Evolutionary conservation across 1,284 basidiomycete genomes (phyloP).

Genomic region (Hypsizygus ulmarius): DNA sequence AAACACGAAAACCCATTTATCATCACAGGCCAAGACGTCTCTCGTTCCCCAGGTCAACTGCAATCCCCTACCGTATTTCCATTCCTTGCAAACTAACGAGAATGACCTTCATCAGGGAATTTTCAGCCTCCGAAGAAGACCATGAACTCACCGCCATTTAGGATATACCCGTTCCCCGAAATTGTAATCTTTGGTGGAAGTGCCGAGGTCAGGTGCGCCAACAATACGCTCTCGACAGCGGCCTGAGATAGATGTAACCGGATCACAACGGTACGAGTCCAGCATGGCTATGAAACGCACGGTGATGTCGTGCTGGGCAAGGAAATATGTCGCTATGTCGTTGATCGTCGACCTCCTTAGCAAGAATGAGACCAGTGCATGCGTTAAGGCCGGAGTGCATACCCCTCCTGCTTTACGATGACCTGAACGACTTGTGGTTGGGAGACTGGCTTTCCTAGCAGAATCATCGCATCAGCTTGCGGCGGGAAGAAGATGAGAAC

Average conservation of each 20-base stretch:
- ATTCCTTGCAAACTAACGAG: conserved; percentile 14
- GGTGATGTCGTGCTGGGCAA: conserved; percentile 17
- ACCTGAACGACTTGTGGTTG: conserved; percentile 18
- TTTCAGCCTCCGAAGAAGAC: not conserved
- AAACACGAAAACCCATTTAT: conserved; percentile 22
- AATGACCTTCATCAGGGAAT: not conserved
- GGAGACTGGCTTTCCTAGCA: not conserved
- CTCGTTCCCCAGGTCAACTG: conserved; percentile 16
- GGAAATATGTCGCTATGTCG: conserved; percentile 12
- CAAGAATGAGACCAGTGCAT: not conserved
- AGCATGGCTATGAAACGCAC: conserved; percentile 8
- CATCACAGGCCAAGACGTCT: conserved; percentile 13
- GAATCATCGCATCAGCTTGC: conserved; percentile 1
- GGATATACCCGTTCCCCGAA: conserved; percentile 16
- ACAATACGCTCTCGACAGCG: conserved; percentile 17
- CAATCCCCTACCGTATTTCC: conserved; percentile 18
- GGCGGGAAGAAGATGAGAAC: conserved; percentile 20
- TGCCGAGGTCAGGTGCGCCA: conserved; percentile 16
- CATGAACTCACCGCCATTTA: conserved; percentile 14
- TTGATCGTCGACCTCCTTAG: conserved; percentile 5
- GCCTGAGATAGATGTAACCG: conserved; percentile 1
- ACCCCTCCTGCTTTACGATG: conserved; percentile 13
- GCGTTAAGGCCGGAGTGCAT: not conserved
- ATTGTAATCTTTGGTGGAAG: conserved; percentile 15
- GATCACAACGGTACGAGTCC: not conserved